These are phyloP conservation scores for Aspergillus sp. DNA, from an alignment of 2,329 filamentous ascomycete genomes.

Conservation along the genomic window DNA sequence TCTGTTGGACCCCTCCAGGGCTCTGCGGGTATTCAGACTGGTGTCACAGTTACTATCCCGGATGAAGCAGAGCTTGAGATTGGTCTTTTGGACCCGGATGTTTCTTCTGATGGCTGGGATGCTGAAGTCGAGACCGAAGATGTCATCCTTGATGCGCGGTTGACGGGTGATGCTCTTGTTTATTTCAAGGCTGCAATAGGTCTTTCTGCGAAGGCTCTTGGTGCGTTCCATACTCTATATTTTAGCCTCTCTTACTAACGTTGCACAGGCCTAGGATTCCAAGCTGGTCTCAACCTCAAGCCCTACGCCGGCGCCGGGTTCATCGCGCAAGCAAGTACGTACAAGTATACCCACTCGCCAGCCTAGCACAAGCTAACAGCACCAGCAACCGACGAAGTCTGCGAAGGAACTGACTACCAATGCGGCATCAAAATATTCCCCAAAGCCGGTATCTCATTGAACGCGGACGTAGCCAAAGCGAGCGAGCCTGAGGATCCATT, in stretches of 20 bases:
- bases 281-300: conserved; percentile 19
- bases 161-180: conserved; percentile 12
- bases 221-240: conserved; percentile 4
- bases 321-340: conserved; percentile 13
- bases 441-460: neutral
- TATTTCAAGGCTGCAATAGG: conserved; percentile 18
- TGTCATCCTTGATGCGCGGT: conserved; percentile 17
- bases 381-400: conserved; percentile 13
- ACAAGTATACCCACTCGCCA: neutral
- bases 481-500: conserved; percentile 2
- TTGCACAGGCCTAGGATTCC: conserved; percentile 16
- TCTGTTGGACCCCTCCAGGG: conserved; percentile 21
- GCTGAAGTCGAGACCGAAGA: conserved; percentile 13
- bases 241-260: neutral
- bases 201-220: conserved; percentile 11
- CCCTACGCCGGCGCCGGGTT: conserved; percentile 16
- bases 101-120: conserved; percentile 17
- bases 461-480: neutral
- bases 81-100: conserved; percentile 17
- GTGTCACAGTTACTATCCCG: conserved; percentile 18
- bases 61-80: conserved; percentile 23
- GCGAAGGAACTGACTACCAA: conserved; percentile 1
- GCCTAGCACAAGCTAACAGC: conserved; percentile 3
- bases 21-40: conserved; percentile 18
- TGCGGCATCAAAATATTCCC: conserved; percentile 8